Conservation (phyloP, 2,329 filamentous ascomycete genomes). For the Talaromyces sp. region DNA sequence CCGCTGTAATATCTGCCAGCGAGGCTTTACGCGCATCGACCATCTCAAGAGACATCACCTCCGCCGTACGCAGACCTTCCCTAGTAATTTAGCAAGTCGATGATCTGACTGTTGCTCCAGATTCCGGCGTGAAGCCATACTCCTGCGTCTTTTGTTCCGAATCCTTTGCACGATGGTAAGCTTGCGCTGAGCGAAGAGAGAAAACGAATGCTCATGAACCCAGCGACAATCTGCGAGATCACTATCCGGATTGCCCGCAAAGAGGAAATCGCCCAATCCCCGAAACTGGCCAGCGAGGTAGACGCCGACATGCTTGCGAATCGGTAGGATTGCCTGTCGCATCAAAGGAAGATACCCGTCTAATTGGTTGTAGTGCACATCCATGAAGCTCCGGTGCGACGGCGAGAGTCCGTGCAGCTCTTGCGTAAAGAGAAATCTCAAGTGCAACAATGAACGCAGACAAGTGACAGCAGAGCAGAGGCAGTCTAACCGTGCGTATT, state of each 20-base stretch:
- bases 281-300: constrained; percentile 41
- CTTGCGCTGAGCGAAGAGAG: constrained; percentile 3
- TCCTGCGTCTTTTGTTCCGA: constrained; percentile 43
- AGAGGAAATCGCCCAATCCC: constrained; percentile 40
- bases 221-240: constrained; percentile 45
- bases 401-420: constrained; percentile 40
- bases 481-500: not conserved
- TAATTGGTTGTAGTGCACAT: constrained; percentile 33
- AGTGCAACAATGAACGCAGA: constrained; percentile 33
- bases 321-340: constrained; percentile 26
- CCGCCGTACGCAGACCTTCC: constrained; percentile 31
- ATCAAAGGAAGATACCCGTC: not conserved
- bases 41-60: constrained; percentile 45
- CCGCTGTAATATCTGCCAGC: constrained; percentile 40
- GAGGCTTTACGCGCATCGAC: constrained; percentile 44
- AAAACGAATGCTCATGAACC: not conserved
- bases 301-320: constrained; percentile 44
- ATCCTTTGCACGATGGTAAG: constrained; percentile 42
- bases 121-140: constrained; percentile 45
- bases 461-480: constrained; percentile 9
- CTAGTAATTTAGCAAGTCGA: too few relatives aligned
- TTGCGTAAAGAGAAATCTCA: constrained; percentile 38
- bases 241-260: constrained; percentile 39
- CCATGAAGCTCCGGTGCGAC: constrained; percentile 45
- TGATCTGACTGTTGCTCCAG: constrained; percentile 20